Base-by-base conservation (phyloP, 2,329 filamentous ascomycete species). In the Neofusicoccum kwambonambiense region DNA sequence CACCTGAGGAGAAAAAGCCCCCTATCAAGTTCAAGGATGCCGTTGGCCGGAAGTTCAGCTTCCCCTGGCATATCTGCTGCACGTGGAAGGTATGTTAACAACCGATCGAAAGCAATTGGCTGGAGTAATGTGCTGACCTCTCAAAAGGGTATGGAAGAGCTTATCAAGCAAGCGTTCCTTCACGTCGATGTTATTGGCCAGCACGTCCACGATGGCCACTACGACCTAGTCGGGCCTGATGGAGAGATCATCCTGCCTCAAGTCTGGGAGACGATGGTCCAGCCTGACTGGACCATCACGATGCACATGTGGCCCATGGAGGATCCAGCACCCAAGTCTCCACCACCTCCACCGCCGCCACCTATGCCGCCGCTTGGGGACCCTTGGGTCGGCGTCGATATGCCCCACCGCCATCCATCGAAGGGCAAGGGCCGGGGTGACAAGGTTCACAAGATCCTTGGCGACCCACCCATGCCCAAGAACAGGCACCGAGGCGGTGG, bases 1-100 rank as follows among this genome's bases (percentile, higher is more conserved):
- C 73, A 72, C 80, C 83, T 2, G 82, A 85, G n/a, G 81, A 83
- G 64, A 83, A 83, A 69, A 90, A 92, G 76, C 83, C 88, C 49
- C 91, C 91, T 2, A 91, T 97, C 75, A 89, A 89, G 70, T 96
- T 96, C 80, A 96, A 96, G 78, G 93, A 97, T 75, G 93, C 93
- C 0, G 88, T 97, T 15, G 91, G 92, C 37, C 86, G 93, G 69
- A 97, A 96, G 77, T 97, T 96, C 76, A 95, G 88, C 78, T 97
- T 97, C 73, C 93, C 93, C 1, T 97, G 89, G 78, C 87, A 93
- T 68, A 77, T 96, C 35, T 97, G 93, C 77, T 87, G 88, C 72
- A 95, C 89, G 2, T 96, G 92, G 92, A 81, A 83, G 81, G 91
- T 93, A 86, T 75, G 87, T 84, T 57, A 8, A 56, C 31, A 12